These are phyloP conservation scores for Phoma sp. DNA, from an alignment of 2,329 filamentous ascomycete genomes.

Conservation along the genomic window DNA sequence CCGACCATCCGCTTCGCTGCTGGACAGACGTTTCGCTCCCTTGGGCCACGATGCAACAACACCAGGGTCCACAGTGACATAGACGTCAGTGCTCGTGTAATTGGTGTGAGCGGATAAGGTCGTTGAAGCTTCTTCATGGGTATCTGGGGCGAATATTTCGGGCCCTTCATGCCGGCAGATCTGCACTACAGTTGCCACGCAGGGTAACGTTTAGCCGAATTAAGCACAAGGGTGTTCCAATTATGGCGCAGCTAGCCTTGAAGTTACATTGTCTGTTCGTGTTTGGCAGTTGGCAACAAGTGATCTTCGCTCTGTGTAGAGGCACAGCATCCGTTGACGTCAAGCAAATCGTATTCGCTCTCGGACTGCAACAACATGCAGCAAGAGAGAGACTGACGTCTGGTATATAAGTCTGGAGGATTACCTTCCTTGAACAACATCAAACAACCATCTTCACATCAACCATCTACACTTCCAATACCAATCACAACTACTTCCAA, in stretches of 20 bases:
- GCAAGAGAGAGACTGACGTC: background rate
- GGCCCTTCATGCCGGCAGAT: slow-evolving; percentile 1
- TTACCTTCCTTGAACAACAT: background rate
- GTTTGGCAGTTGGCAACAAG: background rate
- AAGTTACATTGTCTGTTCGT: slow-evolving; percentile 1
- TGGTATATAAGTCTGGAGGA: slow-evolving; percentile 4
- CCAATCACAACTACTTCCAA: background rate
- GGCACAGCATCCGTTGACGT: slow-evolving; percentile 6
- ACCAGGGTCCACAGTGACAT: background rate
- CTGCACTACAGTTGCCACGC: background rate
- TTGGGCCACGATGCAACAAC: slow-evolving; percentile 1
- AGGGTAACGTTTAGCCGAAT: background rate
- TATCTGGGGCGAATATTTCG: background rate
- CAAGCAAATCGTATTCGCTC: slow-evolving; percentile 7
- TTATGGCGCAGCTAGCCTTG: background rate
- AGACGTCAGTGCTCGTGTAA: background rate
- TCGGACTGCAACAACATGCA: background rate
- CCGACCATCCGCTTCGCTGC: background rate
- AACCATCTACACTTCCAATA: slow-evolving; percentile 4
- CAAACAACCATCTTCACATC: slow-evolving; percentile 10
- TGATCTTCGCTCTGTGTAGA: background rate
- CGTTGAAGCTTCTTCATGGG: background rate
- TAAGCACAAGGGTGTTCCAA: background rate
- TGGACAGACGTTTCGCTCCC: slow-evolving; percentile 1
- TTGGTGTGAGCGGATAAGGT: background rate